These are phyloP conservation scores for Aurantiochytrium sp. DNA, from an alignment of 108 stramenopile species.

Conservation along the genomic window DNA sequence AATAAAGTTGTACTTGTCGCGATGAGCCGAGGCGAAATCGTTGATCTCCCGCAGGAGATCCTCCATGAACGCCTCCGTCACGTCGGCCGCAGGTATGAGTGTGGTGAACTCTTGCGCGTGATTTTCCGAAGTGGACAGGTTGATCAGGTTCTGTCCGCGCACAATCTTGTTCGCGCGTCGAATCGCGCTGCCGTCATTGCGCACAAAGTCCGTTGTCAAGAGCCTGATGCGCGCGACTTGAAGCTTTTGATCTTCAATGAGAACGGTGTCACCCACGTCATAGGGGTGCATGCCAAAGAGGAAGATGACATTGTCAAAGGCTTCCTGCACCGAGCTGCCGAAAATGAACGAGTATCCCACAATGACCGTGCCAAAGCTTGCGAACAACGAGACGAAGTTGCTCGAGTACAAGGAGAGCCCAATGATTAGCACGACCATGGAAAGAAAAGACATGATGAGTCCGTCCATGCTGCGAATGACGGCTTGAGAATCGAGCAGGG, in stretches of 20 bases:
- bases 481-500: not conserved
- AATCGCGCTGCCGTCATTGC: not conserved
- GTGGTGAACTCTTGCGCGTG: not conserved
- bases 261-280: not conserved
- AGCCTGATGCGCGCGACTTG: not conserved
- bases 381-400: not conserved
- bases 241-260: not conserved
- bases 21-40: too few relatives aligned
- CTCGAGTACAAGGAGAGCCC: not conserved
- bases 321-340: not conserved
- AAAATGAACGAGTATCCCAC: not conserved
- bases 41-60: not conserved
- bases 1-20: too few relatives aligned
- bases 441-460: not conserved
- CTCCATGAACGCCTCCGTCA: not conserved
- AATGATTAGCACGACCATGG: not conserved
- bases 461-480: not conserved
- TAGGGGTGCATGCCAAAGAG: not conserved
- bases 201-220: not conserved
- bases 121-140: not conserved
- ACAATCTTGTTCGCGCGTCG: not conserved
- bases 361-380: not conserved
- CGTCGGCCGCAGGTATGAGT: not conserved
- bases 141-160: not conserved
- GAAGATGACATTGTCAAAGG: not conserved